Evolutionary conservation across 2,329 filamentous ascomycete species (phyloP), one percentile per base, ranked within the genome.

Genomic region (Trichoderma simmonsii): DNA sequence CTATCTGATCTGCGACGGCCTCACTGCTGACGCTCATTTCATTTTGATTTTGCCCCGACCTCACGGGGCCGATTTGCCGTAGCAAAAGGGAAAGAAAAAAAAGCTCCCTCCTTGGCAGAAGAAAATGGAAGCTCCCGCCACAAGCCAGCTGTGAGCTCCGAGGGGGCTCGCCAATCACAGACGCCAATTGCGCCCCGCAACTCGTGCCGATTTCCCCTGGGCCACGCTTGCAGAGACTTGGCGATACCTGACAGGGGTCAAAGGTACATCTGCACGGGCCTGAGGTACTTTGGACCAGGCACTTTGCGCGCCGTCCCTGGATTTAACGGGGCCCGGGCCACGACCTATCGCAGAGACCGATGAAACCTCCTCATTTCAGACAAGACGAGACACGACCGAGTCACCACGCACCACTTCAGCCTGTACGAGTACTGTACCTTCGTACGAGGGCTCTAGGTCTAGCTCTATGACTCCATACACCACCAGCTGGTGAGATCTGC

Each of bases 151-250:
- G 24, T 36, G 51, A 72, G 70, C 70, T 72, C 71, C 60, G 57
- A 51, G 21, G 26, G 11, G 12, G 9, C 36, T 68, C 59, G 51
- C 72, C 72, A 73, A 73, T 73, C 69, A 73, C 7, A 34, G 15
- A 59, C 43, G 43, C 70, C 72, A 73, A 73, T 73, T 73, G 70
- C 26, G 71, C 71, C 71, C 71, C 71, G 71, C 71, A 72, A 59
- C 59, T 70, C 71, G 66, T 72, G 71, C 71, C 71, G 71, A 72
- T 51, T 72, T 72, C 63, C 70, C 70, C 70, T 72, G 59, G 70
- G 24, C 51, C 64, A 60, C 60, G 48, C 70, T 72, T 61, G 54
- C 54, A 66, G 63, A 43, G 51, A 71, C 70, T 67, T 68, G 43
- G 56, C 30, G 43, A 48, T 72, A 72, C 70, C 4, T 32, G 57